Conservation (phyloP, 108 stramenopile genomes). For the Schizochytrium sp. region DNA sequence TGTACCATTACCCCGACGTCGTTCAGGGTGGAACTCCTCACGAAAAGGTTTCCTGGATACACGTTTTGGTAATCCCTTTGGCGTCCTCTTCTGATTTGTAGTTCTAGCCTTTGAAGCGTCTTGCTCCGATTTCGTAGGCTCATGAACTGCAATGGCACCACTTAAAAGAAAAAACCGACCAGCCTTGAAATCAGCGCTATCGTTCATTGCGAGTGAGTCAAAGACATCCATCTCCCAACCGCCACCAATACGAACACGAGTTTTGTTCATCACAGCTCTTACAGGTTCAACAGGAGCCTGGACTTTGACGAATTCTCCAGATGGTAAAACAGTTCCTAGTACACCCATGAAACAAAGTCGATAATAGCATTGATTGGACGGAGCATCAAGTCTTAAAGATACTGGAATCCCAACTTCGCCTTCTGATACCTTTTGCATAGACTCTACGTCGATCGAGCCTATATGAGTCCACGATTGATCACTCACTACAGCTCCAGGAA, state of each 20-base stretch:
- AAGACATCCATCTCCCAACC: constrained; percentile 43
- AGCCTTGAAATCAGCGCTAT: neutral
- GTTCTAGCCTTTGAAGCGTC: neutral
- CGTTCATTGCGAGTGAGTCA: neutral
- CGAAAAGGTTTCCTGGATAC: neutral
- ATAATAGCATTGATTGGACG: neutral
- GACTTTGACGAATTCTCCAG: neutral
- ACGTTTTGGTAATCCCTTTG: neutral
- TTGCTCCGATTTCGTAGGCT: neutral
- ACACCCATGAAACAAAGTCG: constrained; percentile 41
- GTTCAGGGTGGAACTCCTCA: neutral
- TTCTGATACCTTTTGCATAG: neutral
- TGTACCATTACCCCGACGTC: neutral
- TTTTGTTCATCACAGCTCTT: neutral
- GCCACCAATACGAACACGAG: neutral
- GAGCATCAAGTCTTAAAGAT: neutral
- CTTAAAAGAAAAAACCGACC: constrained; percentile 40
- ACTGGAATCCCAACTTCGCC: constrained; percentile 49
- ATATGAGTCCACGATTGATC: constrained; percentile 26
- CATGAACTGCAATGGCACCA: constrained; percentile 20
- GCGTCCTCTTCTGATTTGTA: neutral
- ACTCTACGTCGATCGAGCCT: neutral
- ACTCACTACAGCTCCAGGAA: neutral
- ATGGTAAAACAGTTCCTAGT: constrained; percentile 8
- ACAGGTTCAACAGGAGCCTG: constrained; percentile 47